phyloP scores from a whole-genome alignment of 345 rosid genomes.

The Boechera divaricarpa region DNA sequence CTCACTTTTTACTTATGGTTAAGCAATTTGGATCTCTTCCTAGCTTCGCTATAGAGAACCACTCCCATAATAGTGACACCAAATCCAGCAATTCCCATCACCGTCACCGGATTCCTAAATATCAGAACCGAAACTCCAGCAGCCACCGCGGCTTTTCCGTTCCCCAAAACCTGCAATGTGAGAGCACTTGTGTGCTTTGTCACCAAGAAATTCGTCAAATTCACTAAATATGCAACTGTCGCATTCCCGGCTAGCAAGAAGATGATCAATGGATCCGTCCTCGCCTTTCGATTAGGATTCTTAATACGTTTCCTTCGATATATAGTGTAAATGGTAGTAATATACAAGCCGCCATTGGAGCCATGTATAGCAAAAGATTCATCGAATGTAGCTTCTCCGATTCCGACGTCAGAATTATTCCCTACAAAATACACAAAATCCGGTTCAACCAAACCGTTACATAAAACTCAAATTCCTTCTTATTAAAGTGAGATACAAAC shows the following conservation, averaged over 20 bases:
- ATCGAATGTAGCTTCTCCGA: conserved; percentile 95
- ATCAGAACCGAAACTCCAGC: conserved; percentile 92
- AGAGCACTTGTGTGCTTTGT: conserved; percentile 98
- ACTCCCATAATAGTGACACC: conserved; percentile 94
- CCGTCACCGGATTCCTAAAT: conserved; percentile 92
- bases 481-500: conserved; percentile 24
- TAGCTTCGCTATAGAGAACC: conserved; percentile 98
- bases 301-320: conserved; percentile 89
- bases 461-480: background rate
- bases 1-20: conserved; percentile 44
- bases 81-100: conserved; percentile 92
- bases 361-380: conserved; percentile 93
- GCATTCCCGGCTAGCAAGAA: conserved; percentile 87
- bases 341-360: conserved; percentile 95
- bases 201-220: conserved; percentile 92
- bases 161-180: conserved; percentile 96
- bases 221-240: conserved; percentile 95
- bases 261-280: conserved; percentile 63
- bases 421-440: conserved; percentile 55
- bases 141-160: conserved; percentile 98
- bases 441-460: background rate
- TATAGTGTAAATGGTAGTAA: conserved; percentile 90
- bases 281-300: conserved; percentile 73
- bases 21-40: conserved; percentile 90
- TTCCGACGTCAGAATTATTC: conserved; percentile 79